phyloP scores from a whole-genome alignment of 306 rosid genomes.

The Fagus sylvatica region DNA sequence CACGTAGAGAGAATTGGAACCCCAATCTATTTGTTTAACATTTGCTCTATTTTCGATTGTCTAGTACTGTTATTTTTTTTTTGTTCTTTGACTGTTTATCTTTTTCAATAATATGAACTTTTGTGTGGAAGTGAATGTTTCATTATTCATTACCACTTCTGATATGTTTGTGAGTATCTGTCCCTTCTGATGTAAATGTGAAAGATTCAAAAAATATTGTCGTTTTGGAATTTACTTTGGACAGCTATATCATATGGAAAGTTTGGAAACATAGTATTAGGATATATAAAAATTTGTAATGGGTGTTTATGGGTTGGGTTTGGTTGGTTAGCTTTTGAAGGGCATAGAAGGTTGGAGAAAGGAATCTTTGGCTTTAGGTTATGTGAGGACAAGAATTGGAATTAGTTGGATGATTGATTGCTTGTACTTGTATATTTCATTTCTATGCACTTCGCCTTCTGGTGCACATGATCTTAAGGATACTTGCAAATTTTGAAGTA shows the following conservation, averaged over 20 bases:
- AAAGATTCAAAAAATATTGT: background rate
- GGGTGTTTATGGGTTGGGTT: constrained; percentile 1
- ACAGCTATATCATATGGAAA: background rate
- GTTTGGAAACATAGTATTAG: background rate
- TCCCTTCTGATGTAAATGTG: background rate
- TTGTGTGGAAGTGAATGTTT: background rate
- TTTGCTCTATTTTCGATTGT: background rate
- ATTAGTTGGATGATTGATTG: background rate
- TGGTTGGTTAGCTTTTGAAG: background rate
- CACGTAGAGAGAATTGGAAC: background rate
- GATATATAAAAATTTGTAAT: background rate
- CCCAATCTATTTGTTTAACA: background rate
- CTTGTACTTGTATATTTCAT: background rate
- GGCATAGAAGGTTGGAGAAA: background rate
- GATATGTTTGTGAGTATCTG: background rate
- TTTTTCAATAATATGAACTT: background rate
- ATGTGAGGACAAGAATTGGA: background rate
- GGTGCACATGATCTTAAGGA: too few species aligned
- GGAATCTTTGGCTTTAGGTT: constrained; percentile 3
- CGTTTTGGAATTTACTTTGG: background rate
- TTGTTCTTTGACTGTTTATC: background rate
- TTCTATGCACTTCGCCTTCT: too few species aligned
- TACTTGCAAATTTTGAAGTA: too few species aligned
- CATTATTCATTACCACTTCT: background rate
- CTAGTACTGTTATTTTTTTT: background rate